Base-by-base conservation (phyloP, 805 yeast species). In the Metschnikowia reukaufii region DNA sequence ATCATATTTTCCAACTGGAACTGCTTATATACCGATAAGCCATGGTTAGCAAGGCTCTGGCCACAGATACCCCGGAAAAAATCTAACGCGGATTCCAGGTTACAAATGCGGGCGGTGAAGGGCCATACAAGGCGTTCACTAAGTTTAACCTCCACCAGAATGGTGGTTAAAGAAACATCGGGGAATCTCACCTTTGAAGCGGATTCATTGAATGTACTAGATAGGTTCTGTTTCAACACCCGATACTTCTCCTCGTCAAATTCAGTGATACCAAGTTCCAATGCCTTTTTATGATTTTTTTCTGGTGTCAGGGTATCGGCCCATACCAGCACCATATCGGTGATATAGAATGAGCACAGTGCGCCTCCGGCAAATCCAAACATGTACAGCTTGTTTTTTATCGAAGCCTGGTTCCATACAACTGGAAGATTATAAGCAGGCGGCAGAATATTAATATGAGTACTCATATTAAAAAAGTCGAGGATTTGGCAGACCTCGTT, bases 281-380 rank as follows among this genome's bases (percentile, higher is more conserved):
- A 30, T 0, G 70, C 70, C 31, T 49, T 47, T 5, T 41, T 23
- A 10, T 49, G 32, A 8, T 66, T 36, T 18, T 56, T 48, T 2
- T 42, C 51, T 16, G 29, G 45, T 9, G 46, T 29, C n/a, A 59
- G 53, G 31, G 36, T 41, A 45, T 66, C 65, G 13, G 45, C 13
- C 70, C 70, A 68, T 30, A 65, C 67, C 27, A 47, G 44, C 13
- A 25, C 48, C 50, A 65, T 59, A 48, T 67, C 55, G 32, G 68
- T 65, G 30, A 64, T 38, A 38, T 59, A 63, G 10, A 67, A 40
- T 4, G 57, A 47, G 50, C 63, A 67, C 16, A 55, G 57, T 37
- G 54, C 50, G 43, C 49, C 42, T 7, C 31, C 13, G 13, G 40
- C 18, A 32, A 51, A 46, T 15, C 54, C 57, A 38, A 38, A 50